These are phyloP conservation scores for Mucor racemosus DNA, from an alignment of 371 early-diverging fungal species.

Conservation along the genomic window DNA sequence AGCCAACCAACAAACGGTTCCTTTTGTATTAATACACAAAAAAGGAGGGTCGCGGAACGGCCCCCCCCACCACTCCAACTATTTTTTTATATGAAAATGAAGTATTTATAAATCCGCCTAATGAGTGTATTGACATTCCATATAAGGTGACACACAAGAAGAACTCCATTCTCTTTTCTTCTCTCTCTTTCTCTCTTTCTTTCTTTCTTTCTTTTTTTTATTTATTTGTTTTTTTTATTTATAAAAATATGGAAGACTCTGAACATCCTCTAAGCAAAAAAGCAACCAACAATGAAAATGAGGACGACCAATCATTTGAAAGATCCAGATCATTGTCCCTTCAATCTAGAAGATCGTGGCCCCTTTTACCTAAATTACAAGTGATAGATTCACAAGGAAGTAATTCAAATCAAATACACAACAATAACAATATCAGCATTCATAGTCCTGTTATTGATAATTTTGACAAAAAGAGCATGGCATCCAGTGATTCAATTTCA, in stretches of 20 bases:
- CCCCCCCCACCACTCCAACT: neutral
- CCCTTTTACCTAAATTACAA: conserved; percentile 14
- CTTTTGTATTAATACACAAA: neutral
- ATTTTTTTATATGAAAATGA: neutral
- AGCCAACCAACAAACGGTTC: neutral
- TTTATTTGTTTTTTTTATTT: neutral
- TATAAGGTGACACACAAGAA: conserved; percentile 8
- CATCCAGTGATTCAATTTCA: neutral
- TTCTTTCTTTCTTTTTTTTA: neutral
- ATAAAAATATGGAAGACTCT: conserved; percentile 10
- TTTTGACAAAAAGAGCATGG: neutral
- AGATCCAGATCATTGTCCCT: conserved; percentile 16
- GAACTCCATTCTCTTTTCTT: neutral
- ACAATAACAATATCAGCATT: neutral
- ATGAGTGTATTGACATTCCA: conserved; percentile 14
- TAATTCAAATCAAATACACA: neutral
- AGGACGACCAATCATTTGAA: neutral
- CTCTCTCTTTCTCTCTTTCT: neutral
- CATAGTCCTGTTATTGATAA: neutral
- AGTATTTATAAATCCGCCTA: conserved; percentile 1
- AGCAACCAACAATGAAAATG: neutral
- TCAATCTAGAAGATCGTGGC: conserved; percentile 24
- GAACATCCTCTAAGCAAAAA: conserved; percentile 7
- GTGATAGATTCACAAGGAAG: conserved; percentile 9
- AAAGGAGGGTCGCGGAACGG: too few relatives aligned